These are phyloP conservation scores for Umbellularia californica DNA, from an alignment of 164 flowering plant genomes.

Conservation along the genomic window DNA sequence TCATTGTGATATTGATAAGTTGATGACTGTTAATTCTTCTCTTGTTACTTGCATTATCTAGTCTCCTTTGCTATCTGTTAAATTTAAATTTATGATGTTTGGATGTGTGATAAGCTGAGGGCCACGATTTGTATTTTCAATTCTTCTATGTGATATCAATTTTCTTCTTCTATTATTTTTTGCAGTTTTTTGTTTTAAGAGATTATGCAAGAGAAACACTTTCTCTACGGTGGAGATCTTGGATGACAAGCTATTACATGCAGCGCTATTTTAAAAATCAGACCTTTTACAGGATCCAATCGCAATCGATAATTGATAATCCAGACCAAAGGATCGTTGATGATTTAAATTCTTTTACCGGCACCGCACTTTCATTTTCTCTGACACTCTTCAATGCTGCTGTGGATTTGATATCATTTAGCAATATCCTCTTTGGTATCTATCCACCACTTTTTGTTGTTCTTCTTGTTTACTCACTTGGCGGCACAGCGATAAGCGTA, in stretches of 20 bases:
- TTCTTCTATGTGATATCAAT: background rate
- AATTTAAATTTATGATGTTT: background rate
- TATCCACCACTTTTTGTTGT: conserved; percentile 91
- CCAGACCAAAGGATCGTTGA: conserved; percentile 99
- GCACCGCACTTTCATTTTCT: conserved; percentile 92
- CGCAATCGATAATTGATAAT: conserved; percentile 87
- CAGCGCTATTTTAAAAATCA: conserved; percentile 74
- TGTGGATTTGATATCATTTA: conserved; percentile 91
- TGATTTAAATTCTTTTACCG: conserved; percentile 92
- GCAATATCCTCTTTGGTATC: conserved; percentile 86
- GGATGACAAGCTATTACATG: conserved; percentile 96
- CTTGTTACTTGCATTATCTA: background rate
- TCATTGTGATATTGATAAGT: background rate
- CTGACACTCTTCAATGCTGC: conserved; percentile 82
- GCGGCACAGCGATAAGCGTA: conserved; percentile 90
- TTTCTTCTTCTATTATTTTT: conserved; percentile 3
- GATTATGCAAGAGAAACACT: conserved; percentile 90
- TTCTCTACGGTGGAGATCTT: conserved; percentile 90
- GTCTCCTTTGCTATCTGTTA: background rate
- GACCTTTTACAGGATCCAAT: conserved; percentile 85
- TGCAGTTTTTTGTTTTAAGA: conserved; percentile 83
- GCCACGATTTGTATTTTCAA: background rate
- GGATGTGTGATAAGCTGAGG: background rate
- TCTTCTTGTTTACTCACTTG: conserved; percentile 77
- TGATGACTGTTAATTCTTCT: background rate